Conservation (phyloP, 139 green algal species). For the Micractinium conductrix region DNA sequence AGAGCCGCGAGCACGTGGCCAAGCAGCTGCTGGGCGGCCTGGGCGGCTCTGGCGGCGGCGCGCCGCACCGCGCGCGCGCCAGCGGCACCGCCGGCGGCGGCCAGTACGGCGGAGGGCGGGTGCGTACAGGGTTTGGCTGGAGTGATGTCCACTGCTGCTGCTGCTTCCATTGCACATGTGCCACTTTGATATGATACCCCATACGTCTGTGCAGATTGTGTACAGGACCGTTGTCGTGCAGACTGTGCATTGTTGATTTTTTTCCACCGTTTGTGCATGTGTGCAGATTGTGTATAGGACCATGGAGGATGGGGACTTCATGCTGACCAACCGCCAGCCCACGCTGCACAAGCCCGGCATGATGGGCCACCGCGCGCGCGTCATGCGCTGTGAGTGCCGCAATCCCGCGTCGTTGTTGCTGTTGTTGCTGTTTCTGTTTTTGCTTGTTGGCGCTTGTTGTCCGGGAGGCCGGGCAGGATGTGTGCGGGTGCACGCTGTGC, state of each 20-base stretch:
- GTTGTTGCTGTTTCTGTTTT: no score
- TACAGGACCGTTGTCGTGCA: no score
- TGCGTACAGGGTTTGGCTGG: no score
- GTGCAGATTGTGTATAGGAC: conserved; percentile 90
- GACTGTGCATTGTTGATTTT: neutral
- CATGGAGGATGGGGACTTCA: conserved; percentile 91
- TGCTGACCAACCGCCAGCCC: conserved; percentile 98
- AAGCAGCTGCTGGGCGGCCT: conserved; percentile 77
- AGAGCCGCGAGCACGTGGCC: conserved; percentile 76
- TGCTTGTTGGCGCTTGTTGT: no score
- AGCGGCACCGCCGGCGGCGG: neutral
- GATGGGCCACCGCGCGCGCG: conserved; percentile 76
- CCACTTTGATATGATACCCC: no score
- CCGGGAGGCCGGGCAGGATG: no score
- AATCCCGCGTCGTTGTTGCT: no score
- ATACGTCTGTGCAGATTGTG: no score
- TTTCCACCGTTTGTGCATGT: no score
- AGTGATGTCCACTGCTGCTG: no score
- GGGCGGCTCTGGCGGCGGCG: neutral
- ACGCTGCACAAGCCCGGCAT: conserved; percentile 97
- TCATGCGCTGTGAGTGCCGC: conserved; percentile 48
- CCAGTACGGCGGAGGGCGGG: conserved; percentile 20
- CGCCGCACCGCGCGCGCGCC: conserved; percentile 8
- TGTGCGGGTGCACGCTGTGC: no score
- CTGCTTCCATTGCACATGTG: no score